Base-by-base conservation (phyloP, 148 eudicot species). In the Chenopodium formosanum region DNA sequence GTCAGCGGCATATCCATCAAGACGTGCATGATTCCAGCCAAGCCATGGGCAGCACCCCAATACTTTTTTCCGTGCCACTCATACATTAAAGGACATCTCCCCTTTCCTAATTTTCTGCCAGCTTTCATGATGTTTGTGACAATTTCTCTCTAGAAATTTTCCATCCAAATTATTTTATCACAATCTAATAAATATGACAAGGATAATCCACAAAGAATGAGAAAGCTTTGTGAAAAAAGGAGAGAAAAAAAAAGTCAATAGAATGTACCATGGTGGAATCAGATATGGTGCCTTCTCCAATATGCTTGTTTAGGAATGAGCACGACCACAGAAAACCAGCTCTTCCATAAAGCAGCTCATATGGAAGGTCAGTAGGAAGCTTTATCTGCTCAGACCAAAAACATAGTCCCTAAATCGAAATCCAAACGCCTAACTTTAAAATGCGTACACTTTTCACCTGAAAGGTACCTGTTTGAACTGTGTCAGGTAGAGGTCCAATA, bases 1-100 rank as follows among this genome's bases (percentile, higher is more conserved):
- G 86, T 85, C 87, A 95, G 83, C 69, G 90, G 89, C 90, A 87
- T 88, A 76, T 93, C 91, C 94, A 95, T 93, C 77, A 95, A 83
- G 31, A 93, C 90, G 79, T 93, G 88, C 86, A 93, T 79, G 76
- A 95, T 93, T 80, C 98, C 97, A 25, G 97, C 93, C 81, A 95
- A 82, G 31, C 98, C 98, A 86, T 95, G 97, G 70, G 98, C 98
- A 23, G 94, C 94, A 62, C 98, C 98, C 97, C 92, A 91, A 77
- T 95, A 93, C 81, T 83, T 90, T 81, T 93, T 86, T 46, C 94
- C 97, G 65, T 90, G 85, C 96, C 96, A 92, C 84, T 95, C 97
- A 82, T 86, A 93, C 98, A 93, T 95, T 81, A 95, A 89, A 8
- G 92, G 94, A 48, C 92, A 91, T 82, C 85, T 80, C 80, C 85